Evolutionary conservation across 208 protist species (phyloP), one percentile per base, ranked within the genome.

Genomic region (Novymonas esmeraldas): DNA sequence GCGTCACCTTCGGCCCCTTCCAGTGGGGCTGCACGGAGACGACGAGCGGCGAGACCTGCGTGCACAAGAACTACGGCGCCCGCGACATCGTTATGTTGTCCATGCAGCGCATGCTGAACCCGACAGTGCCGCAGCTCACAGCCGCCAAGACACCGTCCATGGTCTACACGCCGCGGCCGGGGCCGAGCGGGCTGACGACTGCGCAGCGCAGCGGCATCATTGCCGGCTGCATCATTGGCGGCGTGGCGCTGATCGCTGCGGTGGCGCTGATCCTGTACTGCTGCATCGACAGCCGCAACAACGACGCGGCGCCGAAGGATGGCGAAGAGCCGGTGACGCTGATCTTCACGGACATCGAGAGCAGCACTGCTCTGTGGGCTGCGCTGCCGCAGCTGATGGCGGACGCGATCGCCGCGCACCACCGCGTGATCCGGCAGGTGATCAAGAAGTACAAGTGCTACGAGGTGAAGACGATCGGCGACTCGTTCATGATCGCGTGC

Each of bases 391-490:
- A 75, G 51, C 52, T 62, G 58, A 94, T 94, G 89, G 58, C 75
- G 3, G 77, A 83, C 49, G 83, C 89, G 13, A 74, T 94, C 22
- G 74, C 81, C 26, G 52, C 78, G 51, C 84, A 94, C 76, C 79
- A 94, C 82, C 63, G 63, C 13, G 39, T 90, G 41, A 90, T 94
- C 51, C 82, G 89, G 26, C 18, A 64, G 46, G 63, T 81, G 41
- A 90, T 92, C 48, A 48, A 44, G 26, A 82, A 77, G 76, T 76
- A 87, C 78, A 66, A 70, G 60, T 86, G 83, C 71, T 94, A 94
- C 72, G 86, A 92, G 76, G 89, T 94, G 69, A 94, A 94, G 79
- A 94, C 84, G 64, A 79, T 92, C 31, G 89, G 89, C 28, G 89
- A 94, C 79, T 80, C 89, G 50, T 92, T 94, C 78, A 92, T 94